Percentiles rank a stretch among this genome's conserved stretches.
phyloP scores from a whole-genome alignment of 1,139 yeast genomes.

The Hanseniaspora uvarum region DNA sequence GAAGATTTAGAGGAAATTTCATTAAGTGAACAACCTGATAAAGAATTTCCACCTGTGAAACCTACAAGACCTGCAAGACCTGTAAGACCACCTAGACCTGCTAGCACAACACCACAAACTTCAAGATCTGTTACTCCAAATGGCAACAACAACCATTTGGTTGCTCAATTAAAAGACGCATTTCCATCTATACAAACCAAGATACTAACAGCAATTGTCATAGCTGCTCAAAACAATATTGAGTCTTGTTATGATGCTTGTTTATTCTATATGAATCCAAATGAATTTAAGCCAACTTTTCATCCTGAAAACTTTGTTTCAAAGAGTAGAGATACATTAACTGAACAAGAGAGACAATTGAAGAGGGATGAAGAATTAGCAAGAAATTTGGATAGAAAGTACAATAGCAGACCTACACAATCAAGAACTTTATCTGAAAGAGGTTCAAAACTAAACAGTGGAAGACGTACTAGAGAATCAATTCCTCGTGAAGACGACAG shows the following conservation, averaged over 20 bases:
- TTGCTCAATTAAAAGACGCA: conserved; percentile 51
- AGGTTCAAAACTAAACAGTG: neutral
- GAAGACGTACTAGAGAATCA: neutral
- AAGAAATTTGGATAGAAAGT: conserved; percentile 65
- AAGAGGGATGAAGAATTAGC: conserved; percentile 80
- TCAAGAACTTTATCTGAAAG: conserved; percentile 12
- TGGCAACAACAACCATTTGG: conserved; percentile 36
- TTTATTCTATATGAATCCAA: conserved; percentile 68
- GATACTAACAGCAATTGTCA: conserved; percentile 63
- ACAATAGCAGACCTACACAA: conserved; percentile 30
- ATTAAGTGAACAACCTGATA: conserved; percentile 6
- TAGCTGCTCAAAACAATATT: conserved; percentile 71
- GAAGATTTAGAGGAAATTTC: conserved; percentile 14
- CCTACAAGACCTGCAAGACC: conserved; percentile 16
- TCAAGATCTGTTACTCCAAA: conserved; percentile 38
- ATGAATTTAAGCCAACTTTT: conserved; percentile 18
- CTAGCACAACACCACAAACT: neutral
- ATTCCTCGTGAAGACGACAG: conserved; percentile 23
- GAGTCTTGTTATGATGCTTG: conserved; percentile 87
- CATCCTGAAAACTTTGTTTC: conserved; percentile 9
- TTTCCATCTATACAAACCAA: conserved; percentile 68
- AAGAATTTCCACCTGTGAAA: neutral
- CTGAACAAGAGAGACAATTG: conserved; percentile 37
- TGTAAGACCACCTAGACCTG: conserved; percentile 18
- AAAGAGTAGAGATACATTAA: conserved; percentile 19